Percentiles rank a stretch among this genome's conserved stretches.
Evolutionary conservation across 2,329 filamentous ascomycete species (phyloP).

Genomic region (Orbilia brochopaga): DNA sequence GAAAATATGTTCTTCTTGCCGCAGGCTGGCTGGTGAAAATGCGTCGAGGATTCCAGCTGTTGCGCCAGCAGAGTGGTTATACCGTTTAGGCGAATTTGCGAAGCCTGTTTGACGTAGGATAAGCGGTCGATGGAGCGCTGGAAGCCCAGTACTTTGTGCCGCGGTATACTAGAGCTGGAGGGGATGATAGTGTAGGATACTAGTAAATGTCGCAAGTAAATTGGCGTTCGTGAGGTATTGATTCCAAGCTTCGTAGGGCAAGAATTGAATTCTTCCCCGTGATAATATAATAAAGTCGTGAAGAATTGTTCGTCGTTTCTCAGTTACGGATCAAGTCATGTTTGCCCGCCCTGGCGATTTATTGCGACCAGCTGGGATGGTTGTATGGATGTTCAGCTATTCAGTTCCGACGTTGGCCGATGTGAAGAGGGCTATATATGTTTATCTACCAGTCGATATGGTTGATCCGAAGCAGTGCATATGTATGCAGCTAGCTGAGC

Average conservation of each 20-base stretch:
- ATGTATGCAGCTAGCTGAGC: not conserved
- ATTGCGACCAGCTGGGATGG: not conserved
- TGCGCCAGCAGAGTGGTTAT: conserved; percentile 24
- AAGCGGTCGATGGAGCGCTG: not conserved
- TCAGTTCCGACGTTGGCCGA: not conserved
- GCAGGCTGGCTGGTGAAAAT: conserved; percentile 40
- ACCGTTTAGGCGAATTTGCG: conserved; percentile 8
- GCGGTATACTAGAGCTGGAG: not conserved
- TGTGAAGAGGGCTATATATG: not conserved
- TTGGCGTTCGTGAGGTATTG: conserved; percentile 21
- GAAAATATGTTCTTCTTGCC: conserved; percentile 29
- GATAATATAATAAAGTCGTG: conserved; percentile 16
- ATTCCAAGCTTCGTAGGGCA: not conserved
- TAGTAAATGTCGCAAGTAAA: conserved; percentile 15
- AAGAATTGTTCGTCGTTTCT: conserved; percentile 22
- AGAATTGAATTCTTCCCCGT: conserved; percentile 27
- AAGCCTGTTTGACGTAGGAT: conserved; percentile 1
- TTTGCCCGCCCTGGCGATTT: conserved; percentile 4
- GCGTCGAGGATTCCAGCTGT: conserved; percentile 37
- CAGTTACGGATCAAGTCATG: conserved; percentile 15
- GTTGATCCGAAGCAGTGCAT: not conserved
- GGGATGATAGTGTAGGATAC: conserved; percentile 4
- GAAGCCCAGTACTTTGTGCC: conserved; percentile 10
- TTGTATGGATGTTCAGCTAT: not conserved
- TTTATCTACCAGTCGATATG: not conserved